Base-by-base conservation (phyloP, 2,329 filamentous ascomycete species). In the Triangularia setosa region DNA sequence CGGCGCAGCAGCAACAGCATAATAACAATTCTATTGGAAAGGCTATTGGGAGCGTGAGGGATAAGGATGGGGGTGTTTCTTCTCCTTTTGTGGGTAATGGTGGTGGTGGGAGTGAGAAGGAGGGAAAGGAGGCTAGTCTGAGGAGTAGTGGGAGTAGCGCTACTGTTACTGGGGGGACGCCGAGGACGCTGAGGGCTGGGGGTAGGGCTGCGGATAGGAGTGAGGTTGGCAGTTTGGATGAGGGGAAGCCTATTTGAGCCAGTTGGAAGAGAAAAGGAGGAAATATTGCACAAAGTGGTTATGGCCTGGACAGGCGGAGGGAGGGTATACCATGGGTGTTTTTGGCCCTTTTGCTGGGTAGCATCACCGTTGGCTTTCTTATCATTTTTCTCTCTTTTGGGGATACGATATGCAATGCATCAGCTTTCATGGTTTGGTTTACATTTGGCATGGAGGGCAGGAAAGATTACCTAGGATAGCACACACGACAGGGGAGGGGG, bases 11-110 rank as follows among this genome's bases (percentile, higher is more conserved):
- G 24, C 48, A 54, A 54, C 18, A 14, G 48, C 48, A 44, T 33
- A 53, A 21, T n/a, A n/a, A n/a, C n/a, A n/a, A n/a, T n/a, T n/a
- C n/a, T 21, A 65, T 62, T n/a, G 44, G 58, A 23, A 61, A 60
- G 18, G 52, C 23, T 11, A 27, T 28, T 25, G 52, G 52, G 25
- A 24, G 23, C 16, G 25, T 28, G 52, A 55, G 52, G 52, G 52
- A 27, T 25, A 27, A 18, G 52, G 52, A 28, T 7, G 11, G 40
- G 40, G 40, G 7, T 21, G 40, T 8, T 8, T 33, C 30, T 33
- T 33, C 11, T 8, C 30, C 30, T 11, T 18, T 18, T 24, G 44
- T 18, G 40, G 14, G 14, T 52, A 16, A 16, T 24, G 44, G 44
- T 52, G 18, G 18, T 4, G 11, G 48, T 24, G 21, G 16, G 9